Conservation (phyloP, 306 rosid genomes). For the Rosa persica region DNA sequence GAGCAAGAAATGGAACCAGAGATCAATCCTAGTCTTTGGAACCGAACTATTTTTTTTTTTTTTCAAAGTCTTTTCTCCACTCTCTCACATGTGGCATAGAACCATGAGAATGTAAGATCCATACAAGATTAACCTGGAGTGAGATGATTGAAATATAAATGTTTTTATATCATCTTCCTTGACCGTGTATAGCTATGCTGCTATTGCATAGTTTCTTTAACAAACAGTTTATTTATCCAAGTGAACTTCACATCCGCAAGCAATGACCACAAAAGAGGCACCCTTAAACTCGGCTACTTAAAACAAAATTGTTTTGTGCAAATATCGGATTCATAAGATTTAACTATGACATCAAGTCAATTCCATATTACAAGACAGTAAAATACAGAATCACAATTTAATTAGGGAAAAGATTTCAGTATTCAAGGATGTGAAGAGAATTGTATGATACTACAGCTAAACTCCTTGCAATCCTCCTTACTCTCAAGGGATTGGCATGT, state of each 20-base stretch:
- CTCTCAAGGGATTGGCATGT: constrained; percentile 29
- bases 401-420: not conserved
- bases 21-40: not conserved
- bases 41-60: not conserved
- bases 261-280: not conserved
- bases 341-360: constrained; percentile 2
- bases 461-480: constrained; percentile 20
- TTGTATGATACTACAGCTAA: constrained; percentile 6
- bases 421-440: not conserved
- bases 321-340: constrained; percentile 10
- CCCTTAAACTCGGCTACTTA: not conserved
- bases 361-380: constrained; percentile 4
- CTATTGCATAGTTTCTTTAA: not conserved
- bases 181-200: not conserved
- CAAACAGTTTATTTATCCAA: not conserved
- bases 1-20: not conserved
- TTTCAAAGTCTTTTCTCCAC: not conserved
- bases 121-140: not conserved
- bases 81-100: not conserved
- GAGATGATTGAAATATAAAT: not conserved
- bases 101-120: not conserved
- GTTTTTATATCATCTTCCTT: not conserved
- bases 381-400: constrained; percentile 15
- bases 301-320: not conserved
- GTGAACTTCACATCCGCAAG: not conserved